phyloP scores from a whole-genome alignment of 352 stramenopile species.

The Aphanomyces invadans region DNA sequence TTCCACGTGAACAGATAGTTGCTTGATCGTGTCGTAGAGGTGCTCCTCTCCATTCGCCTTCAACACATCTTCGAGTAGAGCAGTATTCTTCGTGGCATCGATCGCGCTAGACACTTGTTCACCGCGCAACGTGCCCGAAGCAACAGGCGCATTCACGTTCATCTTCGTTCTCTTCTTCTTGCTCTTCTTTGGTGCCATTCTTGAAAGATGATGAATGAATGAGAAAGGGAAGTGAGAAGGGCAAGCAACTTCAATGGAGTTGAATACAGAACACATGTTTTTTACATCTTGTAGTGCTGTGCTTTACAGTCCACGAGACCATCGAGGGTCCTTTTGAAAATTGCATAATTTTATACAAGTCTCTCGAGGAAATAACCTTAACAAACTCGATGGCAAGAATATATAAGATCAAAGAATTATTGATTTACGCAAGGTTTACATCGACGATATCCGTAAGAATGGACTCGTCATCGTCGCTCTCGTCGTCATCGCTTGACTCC shows the following conservation, averaged over 20 bases:
- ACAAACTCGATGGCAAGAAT: neutral
- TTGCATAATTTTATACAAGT: neutral
- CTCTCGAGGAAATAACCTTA: neutral
- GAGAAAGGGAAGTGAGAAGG: too few species aligned
- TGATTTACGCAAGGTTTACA: neutral
- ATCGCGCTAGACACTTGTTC: too few species aligned
- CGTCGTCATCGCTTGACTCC: neutral
- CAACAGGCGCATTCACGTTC: too few species aligned
- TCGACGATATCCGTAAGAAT: neutral
- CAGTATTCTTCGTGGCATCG: too few species aligned
- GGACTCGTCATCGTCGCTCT: neutral
- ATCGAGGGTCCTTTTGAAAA: neutral
- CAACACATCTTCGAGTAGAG: too few species aligned
- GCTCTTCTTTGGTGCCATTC: too few species aligned
- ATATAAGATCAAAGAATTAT: neutral
- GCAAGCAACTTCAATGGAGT: too few species aligned
- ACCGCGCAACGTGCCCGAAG: too few species aligned
- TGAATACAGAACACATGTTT: too few species aligned
- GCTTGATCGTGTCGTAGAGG: constrained; percentile 18
- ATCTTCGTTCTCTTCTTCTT: too few species aligned
- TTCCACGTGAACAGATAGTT: constrained; percentile 18
- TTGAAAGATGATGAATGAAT: too few species aligned
- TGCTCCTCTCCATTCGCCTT: constrained; percentile 23
- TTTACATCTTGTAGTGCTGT: too few species aligned
- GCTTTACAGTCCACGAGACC: neutral